Conservation (phyloP, 352 stramenopile species). For the Phytophthora fragariae region DNA sequence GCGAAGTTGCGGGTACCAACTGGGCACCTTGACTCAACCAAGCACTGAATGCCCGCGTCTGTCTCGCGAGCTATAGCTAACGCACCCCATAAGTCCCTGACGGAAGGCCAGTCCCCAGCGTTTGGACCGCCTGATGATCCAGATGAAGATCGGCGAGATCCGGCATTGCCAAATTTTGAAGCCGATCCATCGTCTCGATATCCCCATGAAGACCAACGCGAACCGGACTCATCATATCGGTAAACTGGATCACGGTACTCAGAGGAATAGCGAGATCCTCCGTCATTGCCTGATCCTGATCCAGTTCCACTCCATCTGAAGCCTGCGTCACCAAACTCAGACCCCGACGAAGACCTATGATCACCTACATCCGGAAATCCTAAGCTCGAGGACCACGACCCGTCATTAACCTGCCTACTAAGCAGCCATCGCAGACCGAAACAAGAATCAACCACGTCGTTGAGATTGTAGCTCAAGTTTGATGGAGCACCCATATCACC, state of each 20-base stretch:
- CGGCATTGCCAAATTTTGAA: slow-evolving; percentile 11
- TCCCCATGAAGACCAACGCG: slow-evolving; percentile 29
- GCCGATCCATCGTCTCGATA: slow-evolving; percentile 20
- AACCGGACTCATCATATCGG: slow-evolving; percentile 23
- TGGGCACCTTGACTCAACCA: slow-evolving; percentile 38
- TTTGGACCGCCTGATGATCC: slow-evolving; percentile 22
- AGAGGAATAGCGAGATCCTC: neutral
- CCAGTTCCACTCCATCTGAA: neutral
- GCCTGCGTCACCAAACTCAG: slow-evolving; percentile 10
- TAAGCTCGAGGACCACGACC: slow-evolving; percentile 21
- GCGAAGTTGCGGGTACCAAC: slow-evolving; percentile 26
- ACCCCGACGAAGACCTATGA: slow-evolving; percentile 7
- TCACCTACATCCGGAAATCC: slow-evolving; percentile 22
- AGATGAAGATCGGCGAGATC: slow-evolving; percentile 24
- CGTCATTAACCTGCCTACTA: slow-evolving; percentile 18
- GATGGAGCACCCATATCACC: neutral
- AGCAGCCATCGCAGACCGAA: slow-evolving; percentile 32
- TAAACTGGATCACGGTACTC: slow-evolving; percentile 22
- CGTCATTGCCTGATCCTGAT: slow-evolving; percentile 10
- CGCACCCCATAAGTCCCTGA: slow-evolving; percentile 13
- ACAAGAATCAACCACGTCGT: slow-evolving; percentile 29
- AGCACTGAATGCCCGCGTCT: slow-evolving; percentile 36
- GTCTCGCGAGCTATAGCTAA: slow-evolving; percentile 21
- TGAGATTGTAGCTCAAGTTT: slow-evolving; percentile 6
- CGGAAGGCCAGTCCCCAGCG: slow-evolving; percentile 15